phyloP scores from a whole-genome alignment of 805 yeast species.

The Cyberlindnera petersonii region DNA sequence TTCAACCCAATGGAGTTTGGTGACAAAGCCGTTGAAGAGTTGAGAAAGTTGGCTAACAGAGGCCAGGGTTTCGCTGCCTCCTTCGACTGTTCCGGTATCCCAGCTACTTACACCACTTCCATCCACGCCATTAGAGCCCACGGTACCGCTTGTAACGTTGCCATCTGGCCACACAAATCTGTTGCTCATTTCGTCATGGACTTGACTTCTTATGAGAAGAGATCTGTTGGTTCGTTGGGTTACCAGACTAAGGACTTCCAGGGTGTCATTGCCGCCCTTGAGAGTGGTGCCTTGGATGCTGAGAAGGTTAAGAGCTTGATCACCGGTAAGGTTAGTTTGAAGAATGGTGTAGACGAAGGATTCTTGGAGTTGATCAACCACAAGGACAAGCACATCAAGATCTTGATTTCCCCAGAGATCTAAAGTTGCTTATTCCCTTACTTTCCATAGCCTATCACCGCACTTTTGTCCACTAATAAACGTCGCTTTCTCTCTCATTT shows the following conservation, averaged over 20 bases:
- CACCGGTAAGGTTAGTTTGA: constrained; percentile 36
- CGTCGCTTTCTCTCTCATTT: too few species aligned
- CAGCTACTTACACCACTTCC: constrained; percentile 41
- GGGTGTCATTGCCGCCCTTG: constrained; percentile 40
- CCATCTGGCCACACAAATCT: constrained; percentile 46
- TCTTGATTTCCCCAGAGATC: constrained; percentile 36
- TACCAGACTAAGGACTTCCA: constrained; percentile 41
- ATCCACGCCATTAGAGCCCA: constrained; percentile 38
- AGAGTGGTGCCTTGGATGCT: constrained; percentile 33
- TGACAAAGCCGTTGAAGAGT: constrained; percentile 30
- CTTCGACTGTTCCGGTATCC: constrained; percentile 52
- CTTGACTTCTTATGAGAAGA: constrained; percentile 39
- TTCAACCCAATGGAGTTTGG: constrained; percentile 39
- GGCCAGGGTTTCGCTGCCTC: constrained; percentile 47
- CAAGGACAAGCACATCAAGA: constrained; percentile 44
- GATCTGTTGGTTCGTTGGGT: constrained; percentile 43
- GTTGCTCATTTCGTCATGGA: constrained; percentile 44
- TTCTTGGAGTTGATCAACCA: constrained; percentile 39
- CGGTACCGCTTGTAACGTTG: constrained; percentile 45
- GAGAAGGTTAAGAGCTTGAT: constrained; percentile 36
- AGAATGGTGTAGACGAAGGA: constrained; percentile 40
- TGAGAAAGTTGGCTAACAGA: constrained; percentile 35
- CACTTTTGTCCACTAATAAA: too few species aligned
- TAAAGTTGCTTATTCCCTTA: neutral
- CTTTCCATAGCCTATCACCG: too few species aligned